These are phyloP conservation scores for Fusarium ramigenum DNA, from an alignment of 2,329 filamentous ascomycete species.

Conservation along the genomic window DNA sequence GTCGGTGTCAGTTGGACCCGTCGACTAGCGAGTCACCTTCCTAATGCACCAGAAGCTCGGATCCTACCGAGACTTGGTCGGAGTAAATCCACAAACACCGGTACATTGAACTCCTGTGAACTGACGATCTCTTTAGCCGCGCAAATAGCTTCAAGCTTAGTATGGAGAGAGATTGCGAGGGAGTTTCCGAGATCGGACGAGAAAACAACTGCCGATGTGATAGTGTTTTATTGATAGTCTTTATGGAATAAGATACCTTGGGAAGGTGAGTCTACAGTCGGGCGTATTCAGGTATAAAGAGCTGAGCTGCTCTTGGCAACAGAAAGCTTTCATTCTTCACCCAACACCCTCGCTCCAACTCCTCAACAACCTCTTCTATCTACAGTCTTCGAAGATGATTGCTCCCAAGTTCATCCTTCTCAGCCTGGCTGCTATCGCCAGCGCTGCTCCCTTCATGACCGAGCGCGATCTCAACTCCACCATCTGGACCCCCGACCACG, in stretches of 20 bases:
- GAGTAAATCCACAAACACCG: too few species aligned
- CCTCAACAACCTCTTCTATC: accelerated
- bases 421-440: neutral
- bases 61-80: accelerated
- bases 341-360: accelerated
- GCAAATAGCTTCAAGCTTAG: neutral
- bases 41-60: neutral
- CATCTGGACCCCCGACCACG: constrained; percentile 22
- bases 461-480: constrained; percentile 24
- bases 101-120: accelerated
- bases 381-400: neutral
- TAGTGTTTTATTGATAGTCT: accelerated
- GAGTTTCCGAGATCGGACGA: neutral
- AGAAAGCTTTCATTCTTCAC: accelerated
- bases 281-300: neutral
- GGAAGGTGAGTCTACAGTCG: accelerated
- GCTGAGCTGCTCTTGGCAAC: neutral
- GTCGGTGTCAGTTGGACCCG: neutral
- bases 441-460: constrained; percentile 11
- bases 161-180: neutral
- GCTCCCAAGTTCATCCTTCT: neutral
- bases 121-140: accelerated
- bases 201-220: neutral
- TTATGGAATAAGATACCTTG: accelerated
- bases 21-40: neutral